Percentiles rank a stretch among this genome's conserved stretches.
Evolutionary conservation across 371 early-diverging fungal species (phyloP).

Genomic region (Dentiscutata heterogama): DNA sequence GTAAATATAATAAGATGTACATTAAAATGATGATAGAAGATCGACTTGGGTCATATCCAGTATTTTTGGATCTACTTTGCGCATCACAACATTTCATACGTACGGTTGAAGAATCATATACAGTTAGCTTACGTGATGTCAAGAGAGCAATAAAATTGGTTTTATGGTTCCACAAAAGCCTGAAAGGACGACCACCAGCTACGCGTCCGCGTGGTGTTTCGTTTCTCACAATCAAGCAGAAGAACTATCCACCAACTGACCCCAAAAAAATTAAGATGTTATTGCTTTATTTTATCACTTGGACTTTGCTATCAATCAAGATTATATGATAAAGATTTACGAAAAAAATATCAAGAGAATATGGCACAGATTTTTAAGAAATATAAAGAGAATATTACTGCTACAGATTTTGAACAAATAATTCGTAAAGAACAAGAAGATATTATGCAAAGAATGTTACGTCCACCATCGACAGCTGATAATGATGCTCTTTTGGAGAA

Average conservation of each 20-base stretch:
- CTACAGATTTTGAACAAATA: background rate
- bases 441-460: conserved; percentile 17
- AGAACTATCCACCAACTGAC: background rate
- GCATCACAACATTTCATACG: conserved; percentile 45
- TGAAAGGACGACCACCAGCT: background rate
- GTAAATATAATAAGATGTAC: background rate
- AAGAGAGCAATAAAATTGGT: conserved; percentile 30
- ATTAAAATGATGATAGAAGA: conserved; percentile 38
- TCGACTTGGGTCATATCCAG: background rate
- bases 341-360: conserved; percentile 7
- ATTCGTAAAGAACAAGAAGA: conserved; percentile 29
- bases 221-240: background rate
- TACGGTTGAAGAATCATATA: conserved; percentile 23
- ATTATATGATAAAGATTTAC: conserved; percentile 13
- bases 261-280: background rate
- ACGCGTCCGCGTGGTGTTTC: too few species aligned
- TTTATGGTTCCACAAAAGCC: conserved; percentile 27
- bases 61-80: conserved; percentile 31
- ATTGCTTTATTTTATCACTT: conserved; percentile 20
- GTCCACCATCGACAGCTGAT: conserved; percentile 17
- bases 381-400: background rate
- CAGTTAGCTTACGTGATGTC: conserved; percentile 45
- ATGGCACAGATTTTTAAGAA: conserved; percentile 31
- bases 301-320: conserved; percentile 43
- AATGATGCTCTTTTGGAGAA: conserved; percentile 45